Evolutionary conservation across 2,329 filamentous ascomycete species (phyloP).

Genomic region (Colletotrichum sp.): DNA sequence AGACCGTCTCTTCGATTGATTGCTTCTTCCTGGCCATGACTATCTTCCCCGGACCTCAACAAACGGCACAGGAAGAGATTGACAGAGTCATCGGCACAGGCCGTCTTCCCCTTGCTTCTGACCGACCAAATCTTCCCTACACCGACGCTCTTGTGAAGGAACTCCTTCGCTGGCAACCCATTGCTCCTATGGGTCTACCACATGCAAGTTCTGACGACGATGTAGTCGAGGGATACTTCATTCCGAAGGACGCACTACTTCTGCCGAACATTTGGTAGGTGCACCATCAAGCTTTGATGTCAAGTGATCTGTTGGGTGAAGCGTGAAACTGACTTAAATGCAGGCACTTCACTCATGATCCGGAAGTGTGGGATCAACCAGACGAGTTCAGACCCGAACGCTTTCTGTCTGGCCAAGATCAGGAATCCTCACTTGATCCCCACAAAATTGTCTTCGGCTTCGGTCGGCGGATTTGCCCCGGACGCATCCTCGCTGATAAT

Average conservation of each 20-base stretch:
- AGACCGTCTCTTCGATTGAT: slow-evolving; percentile 37
- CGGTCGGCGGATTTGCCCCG: slow-evolving; percentile 26
- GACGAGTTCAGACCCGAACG: slow-evolving; percentile 37
- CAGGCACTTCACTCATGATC: slow-evolving; percentile 57
- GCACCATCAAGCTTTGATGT: slow-evolving; percentile 32
- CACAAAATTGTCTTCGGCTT: slow-evolving; percentile 22
- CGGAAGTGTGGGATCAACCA: slow-evolving; percentile 62
- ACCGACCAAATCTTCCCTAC: slow-evolving; percentile 56
- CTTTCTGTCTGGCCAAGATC: slow-evolving; percentile 26
- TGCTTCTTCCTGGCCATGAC: slow-evolving; percentile 54
- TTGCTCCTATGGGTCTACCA: slow-evolving; percentile 48
- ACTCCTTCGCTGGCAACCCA: slow-evolving; percentile 59
- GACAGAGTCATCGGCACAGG: slow-evolving; percentile 53
- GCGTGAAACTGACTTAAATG: fast-evolving
- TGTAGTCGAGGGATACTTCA: slow-evolving; percentile 14
- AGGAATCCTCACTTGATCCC: slow-evolving; percentile 23
- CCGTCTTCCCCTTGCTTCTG: slow-evolving; percentile 52
- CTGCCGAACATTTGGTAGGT: slow-evolving; percentile 31
- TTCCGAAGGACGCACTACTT: slow-evolving; percentile 14
- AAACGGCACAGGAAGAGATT: slow-evolving; percentile 54
- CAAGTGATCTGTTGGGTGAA: neutral
- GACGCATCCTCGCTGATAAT: slow-evolving; percentile 23
- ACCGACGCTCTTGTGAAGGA: slow-evolving; percentile 61
- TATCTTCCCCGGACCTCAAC: slow-evolving; percentile 48
- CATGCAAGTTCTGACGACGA: slow-evolving; percentile 37